Conservation (phyloP, 2,329 filamentous ascomycete species). For the Fusarium chlamydosporum region DNA sequence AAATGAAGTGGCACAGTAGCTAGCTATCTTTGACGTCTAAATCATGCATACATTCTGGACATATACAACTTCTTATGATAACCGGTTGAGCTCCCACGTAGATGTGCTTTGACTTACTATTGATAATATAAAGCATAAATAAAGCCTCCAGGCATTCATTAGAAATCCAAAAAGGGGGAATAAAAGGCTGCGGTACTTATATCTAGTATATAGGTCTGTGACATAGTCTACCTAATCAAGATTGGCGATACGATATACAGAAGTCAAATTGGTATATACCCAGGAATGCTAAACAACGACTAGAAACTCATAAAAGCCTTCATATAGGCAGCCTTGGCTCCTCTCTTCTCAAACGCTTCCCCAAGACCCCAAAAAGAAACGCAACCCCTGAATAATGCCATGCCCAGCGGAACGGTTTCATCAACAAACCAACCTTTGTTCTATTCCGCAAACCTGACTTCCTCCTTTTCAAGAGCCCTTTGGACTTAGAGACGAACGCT, state of each 20-base stretch:
- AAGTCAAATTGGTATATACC: accelerated
- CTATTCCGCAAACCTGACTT: background rate
- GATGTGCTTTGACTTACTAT: too few relatives aligned
- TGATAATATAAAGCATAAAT: too few relatives aligned
- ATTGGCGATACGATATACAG: accelerated
- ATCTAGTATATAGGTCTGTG: too few relatives aligned
- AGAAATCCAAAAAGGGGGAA: too few relatives aligned
- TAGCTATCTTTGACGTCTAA: too few relatives aligned
- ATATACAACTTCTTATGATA: too few relatives aligned
- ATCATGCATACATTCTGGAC: too few relatives aligned
- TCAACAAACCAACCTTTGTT: background rate
- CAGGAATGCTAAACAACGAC: background rate
- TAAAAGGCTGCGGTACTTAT: background rate
- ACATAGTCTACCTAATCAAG: background rate
- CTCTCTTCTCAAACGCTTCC: background rate
- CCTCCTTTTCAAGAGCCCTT: background rate
- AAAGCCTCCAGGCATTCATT: too few relatives aligned
- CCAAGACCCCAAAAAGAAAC: too few relatives aligned
- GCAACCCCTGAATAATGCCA: background rate
- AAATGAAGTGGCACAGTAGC: too few relatives aligned
- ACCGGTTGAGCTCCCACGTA: too few relatives aligned
- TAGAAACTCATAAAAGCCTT: background rate
- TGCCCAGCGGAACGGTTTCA: background rate
- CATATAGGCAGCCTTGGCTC: background rate
- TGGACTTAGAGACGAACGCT: background rate